Evolutionary conservation across 805 yeast species (phyloP).

Genomic region (Lipomyces starkeyi): DNA sequence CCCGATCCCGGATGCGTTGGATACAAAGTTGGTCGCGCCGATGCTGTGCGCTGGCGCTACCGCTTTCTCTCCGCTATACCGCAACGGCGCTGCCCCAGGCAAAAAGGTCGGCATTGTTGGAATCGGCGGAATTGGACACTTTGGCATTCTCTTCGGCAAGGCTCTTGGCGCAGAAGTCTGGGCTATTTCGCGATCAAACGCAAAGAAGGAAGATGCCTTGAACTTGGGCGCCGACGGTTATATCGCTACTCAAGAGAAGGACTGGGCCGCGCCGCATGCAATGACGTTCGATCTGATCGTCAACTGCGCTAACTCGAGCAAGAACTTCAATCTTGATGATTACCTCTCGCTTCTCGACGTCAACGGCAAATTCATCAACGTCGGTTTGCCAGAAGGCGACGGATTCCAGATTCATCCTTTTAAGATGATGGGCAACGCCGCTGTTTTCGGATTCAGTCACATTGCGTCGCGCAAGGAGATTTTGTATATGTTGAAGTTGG

Average conservation of each 20-base stretch:
- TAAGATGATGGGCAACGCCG: conserved; percentile 42
- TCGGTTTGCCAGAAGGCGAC: conserved; percentile 61
- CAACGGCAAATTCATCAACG: conserved; percentile 63
- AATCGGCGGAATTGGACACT: conserved; percentile 70
- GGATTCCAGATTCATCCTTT: conserved; percentile 32
- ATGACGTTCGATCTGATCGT: conserved; percentile 57
- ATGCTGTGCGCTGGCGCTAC: conserved; percentile 79
- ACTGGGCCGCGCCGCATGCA: conserved; percentile 45
- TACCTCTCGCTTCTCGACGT: conserved; percentile 60
- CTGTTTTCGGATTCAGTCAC: conserved; percentile 63
- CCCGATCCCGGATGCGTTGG: conserved; percentile 63
- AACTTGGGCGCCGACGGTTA: conserved; percentile 62
- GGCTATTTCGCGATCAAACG: conserved; percentile 58
- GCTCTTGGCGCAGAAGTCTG: conserved; percentile 67
- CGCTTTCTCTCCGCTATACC: conserved; percentile 64
- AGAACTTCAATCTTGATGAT: conserved; percentile 55
- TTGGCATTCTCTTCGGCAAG: conserved; percentile 61
- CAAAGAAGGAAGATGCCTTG: conserved; percentile 58
- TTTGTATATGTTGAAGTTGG: conserved; percentile 66
- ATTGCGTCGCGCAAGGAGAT: conserved; percentile 70
- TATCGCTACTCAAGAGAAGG: conserved; percentile 55
- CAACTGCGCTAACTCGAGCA: conserved; percentile 59
- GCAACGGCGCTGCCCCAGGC: conserved; percentile 56
- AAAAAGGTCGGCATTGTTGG: conserved; percentile 64
- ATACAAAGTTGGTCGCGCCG: conserved; percentile 66